Evolutionary conservation across 2,329 filamentous ascomycete species (phyloP), one percentile per base, ranked within the genome.

Genomic region (Aspergillus texensis): DNA sequence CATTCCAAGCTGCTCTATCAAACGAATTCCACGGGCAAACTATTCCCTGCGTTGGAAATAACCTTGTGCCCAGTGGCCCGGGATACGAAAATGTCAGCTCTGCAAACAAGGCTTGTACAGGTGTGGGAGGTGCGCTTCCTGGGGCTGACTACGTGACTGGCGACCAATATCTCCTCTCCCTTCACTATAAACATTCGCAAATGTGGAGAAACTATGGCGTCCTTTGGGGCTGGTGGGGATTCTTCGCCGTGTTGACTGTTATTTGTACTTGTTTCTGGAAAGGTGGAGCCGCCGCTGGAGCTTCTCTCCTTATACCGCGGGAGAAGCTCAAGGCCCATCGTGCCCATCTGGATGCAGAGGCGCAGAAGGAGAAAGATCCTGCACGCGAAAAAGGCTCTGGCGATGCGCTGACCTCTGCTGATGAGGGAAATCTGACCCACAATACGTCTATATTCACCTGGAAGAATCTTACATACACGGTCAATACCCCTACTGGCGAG

Each of bases 391-490:
- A 52, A 30, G 48, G 48, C 21, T 52, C 48, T 19, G 48, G 48
- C 0, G 48, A 30, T 32, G 48, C 48, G 19, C 2, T 54, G 65
- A 68, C 26, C 68, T 75, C 39, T 19, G 24, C 9, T 11, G 48
- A 52, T 26, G 48, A 30, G 1, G 46, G n/a, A 2, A 52, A 46
- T 32, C 79, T 91, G 0, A 77, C 88, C 32, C 84, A 84, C 28
- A 91, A 91, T 73, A 89, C 85, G 0, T 89, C 87, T 0, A 81
- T 91, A 0, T 91, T 92, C 69, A 93, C 90, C 1, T 93, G 90
- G 89, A 89, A 89, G 72, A 85, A 91, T 62, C 84, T 93, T 21
- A 84, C 80, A 0, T 93, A 92, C 71, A 90, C 86, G 0, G 90
- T 93, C 63, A 84, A 87, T 66, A 88, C 85, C 0, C 82, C 85